Evolutionary conservation across 352 stramenopile species (phyloP).

Genomic region (Pythium volutum): DNA sequence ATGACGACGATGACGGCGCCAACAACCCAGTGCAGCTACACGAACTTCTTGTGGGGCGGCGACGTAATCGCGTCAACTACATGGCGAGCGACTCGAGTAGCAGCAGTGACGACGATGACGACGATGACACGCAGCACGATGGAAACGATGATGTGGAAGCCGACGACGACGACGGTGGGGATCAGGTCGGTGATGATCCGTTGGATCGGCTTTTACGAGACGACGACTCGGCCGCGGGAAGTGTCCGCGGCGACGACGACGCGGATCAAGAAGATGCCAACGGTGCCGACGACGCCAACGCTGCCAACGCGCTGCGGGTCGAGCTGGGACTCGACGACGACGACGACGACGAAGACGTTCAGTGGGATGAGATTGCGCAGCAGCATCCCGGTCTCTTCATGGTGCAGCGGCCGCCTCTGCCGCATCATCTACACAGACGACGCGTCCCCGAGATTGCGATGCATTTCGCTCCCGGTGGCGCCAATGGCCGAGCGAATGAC

Average conservation of each 20-base stretch:
- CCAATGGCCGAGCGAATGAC: not conserved
- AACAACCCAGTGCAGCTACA: not conserved
- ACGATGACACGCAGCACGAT: not conserved
- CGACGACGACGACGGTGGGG: not conserved
- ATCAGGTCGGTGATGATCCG: slow-evolving; percentile 5
- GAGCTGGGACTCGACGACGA: slow-evolving; percentile 11
- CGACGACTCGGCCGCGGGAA: slow-evolving; percentile 2
- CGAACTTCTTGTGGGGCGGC: not conserved
- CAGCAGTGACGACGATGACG: slow-evolving; percentile 3
- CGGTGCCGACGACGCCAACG: not conserved
- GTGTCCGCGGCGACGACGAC: slow-evolving; percentile 5
- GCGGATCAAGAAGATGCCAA: not conserved
- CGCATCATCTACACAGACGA: not conserved
- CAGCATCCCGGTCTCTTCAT: not conserved
- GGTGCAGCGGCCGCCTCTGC: not conserved
- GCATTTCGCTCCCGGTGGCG: slow-evolving; percentile 5
- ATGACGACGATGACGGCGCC: not conserved
- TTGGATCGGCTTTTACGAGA: slow-evolving; percentile 3
- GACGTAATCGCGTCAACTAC: slow-evolving; percentile 11
- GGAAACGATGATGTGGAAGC: not conserved
- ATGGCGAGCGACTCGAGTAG: slow-evolving; percentile 11
- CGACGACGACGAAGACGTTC: slow-evolving; percentile 8
- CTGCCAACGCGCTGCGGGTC: not conserved
- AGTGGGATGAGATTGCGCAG: not conserved
- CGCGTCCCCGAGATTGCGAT: slow-evolving; percentile 6